Conservation (phyloP, 768 basidiomycete genomes). For the Russula emetica region DNA sequence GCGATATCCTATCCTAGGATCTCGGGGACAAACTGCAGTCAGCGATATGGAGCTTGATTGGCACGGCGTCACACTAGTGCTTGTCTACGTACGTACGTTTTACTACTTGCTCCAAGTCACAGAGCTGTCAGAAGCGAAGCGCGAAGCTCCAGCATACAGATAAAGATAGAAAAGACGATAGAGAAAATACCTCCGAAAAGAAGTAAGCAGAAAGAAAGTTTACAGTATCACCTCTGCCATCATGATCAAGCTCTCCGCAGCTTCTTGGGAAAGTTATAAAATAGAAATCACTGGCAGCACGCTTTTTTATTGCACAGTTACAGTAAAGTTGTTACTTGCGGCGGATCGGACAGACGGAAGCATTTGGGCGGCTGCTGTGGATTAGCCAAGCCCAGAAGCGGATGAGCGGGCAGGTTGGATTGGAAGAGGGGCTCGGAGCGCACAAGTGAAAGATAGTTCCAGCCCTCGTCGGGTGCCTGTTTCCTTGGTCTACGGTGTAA, state of each 20-base stretch:
- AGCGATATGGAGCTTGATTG: background rate
- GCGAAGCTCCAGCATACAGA: background rate
- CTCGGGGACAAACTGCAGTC: too few species aligned
- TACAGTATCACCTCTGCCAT: too few species aligned
- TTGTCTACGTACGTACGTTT: background rate
- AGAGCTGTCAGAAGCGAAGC: background rate
- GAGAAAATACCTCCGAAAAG: background rate
- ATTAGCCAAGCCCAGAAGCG: too few species aligned
- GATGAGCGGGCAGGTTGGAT: too few species aligned
- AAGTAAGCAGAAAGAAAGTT: background rate
- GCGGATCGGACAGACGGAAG: too few species aligned
- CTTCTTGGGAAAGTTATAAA: too few species aligned
- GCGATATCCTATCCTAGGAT: background rate
- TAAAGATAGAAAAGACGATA: too few species aligned
- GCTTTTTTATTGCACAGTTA: too few species aligned
- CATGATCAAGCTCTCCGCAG: too few species aligned
- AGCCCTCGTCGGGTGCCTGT: background rate
- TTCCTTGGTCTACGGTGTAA: background rate
- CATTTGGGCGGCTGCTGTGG: too few species aligned
- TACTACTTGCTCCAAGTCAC: background rate
- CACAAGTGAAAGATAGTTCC: background rate
- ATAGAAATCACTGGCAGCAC: too few species aligned
- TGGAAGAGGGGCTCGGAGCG: background rate
- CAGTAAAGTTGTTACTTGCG: too few species aligned
- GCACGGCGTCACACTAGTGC: background rate